Evolutionary conservation across 2,329 filamentous ascomycete genomes (phyloP).

Genomic region (Epichloe bromicola): DNA sequence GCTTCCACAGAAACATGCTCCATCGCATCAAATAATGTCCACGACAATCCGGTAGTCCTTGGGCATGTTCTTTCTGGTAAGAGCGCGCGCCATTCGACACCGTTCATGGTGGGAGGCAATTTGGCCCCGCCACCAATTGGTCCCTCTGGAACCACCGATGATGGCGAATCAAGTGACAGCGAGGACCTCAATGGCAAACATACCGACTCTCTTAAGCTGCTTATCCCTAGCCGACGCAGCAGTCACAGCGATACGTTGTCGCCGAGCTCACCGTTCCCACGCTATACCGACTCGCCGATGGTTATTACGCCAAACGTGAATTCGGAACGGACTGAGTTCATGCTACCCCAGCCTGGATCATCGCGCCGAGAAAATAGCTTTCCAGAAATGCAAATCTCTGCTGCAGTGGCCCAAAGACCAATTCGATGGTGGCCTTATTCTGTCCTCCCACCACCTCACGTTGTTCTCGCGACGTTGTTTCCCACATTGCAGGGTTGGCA

Average conservation of each 20-base stretch:
- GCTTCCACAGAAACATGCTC: neutral
- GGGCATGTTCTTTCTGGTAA: constrained; percentile 8
- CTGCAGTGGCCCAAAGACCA: constrained; percentile 26
- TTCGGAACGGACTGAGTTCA: constrained; percentile 38
- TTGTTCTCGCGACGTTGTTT: constrained; percentile 64
- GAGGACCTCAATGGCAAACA: constrained; percentile 3
- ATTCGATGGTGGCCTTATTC: constrained; percentile 73
- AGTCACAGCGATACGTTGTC: constrained; percentile 33
- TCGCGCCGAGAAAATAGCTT: constrained; percentile 34
- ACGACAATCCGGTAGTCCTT: neutral
- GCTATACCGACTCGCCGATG: constrained; percentile 47
- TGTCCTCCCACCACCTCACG: constrained; percentile 56
- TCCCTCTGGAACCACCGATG: constrained; percentile 7
- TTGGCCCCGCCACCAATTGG: constrained; percentile 27
- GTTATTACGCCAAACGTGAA: constrained; percentile 28
- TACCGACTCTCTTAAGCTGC: constrained; percentile 24
- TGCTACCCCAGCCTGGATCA: constrained; percentile 29
- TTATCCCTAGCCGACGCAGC: constrained; percentile 32
- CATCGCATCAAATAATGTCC: neutral
- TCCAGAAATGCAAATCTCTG: constrained; percentile 26
- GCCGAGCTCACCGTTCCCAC: constrained; percentile 52
- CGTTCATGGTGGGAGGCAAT: constrained; percentile 26
- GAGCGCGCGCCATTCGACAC: constrained; percentile 9
- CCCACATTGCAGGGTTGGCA: constrained; percentile 75
- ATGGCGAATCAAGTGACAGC: neutral